Base-by-base conservation (phyloP, 2,329 filamentous ascomycete species). In the Ceratocystis colombiana region DNA sequence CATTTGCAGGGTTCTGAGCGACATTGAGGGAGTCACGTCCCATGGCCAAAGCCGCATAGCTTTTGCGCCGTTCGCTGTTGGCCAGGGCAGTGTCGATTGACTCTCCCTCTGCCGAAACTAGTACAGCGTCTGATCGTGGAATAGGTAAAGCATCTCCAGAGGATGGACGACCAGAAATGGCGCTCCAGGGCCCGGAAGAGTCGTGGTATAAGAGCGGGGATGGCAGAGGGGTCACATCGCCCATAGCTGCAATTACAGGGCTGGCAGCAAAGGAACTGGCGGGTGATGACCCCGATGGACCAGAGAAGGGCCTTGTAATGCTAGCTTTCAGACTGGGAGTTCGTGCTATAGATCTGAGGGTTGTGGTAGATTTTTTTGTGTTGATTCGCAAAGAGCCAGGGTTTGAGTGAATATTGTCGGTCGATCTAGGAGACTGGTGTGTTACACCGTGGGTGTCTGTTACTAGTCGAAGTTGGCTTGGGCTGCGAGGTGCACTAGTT, bases 161-260 rank as follows among this genome's bases (percentile, higher is more conserved):
- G 22, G 65, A 37, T 7, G 65, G 33, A 2, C 61, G 45, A 22
- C 55, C 25, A 65, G 74, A 74, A 66, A 85, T 74, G 72, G 78
- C 79, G 73, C 80, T 84, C 86, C 86, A 86, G 25, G 86, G 84
- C 30, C 86, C 84, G 12, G 85, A 83, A 1, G 86, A 88, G 71
- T 87, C 84, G 69, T 78, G 78, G 3, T 80, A 80, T 71, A 88
- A 79, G 59, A 92, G 79, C 3, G 89, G 89, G 25, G 89, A 93
- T 2, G 89, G 89, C 44, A 94, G 77, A 66, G 89, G 89, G 2
- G 89, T 93, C 69, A 94, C 77, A 73, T 90, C 87, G 68, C 86
- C 85, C 84, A 91, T 87, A 59, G 88, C 88, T 68, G 85, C 82
- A 65, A 91, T 83, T 69, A 88, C 82, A 2, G 88, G 88, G 66